Percentiles rank a stretch among this genome's conserved stretches.
Evolutionary conservation across 2,329 filamentous ascomycete species (phyloP).

Genomic region (Fusarium sp.): DNA sequence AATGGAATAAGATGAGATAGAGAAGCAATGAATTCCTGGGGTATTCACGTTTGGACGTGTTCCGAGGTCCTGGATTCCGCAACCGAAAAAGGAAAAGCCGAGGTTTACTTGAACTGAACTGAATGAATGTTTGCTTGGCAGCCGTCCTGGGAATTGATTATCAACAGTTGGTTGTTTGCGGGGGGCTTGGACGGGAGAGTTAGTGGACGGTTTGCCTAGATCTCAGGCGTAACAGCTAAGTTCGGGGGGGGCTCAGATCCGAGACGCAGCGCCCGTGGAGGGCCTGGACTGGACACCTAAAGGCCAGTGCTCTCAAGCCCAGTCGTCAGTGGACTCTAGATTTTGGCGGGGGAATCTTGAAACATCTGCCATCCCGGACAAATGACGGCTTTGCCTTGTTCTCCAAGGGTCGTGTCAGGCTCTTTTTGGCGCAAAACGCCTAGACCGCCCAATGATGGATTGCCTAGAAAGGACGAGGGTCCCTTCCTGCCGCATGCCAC

Average conservation of each 20-base stretch:
- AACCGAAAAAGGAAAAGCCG: conserved; percentile 35
- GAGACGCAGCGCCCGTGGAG: no score
- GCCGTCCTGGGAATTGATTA: conserved; percentile 11
- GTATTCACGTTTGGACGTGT: conserved; percentile 5
- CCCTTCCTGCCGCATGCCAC: conserved; percentile 45
- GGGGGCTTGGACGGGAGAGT: not conserved
- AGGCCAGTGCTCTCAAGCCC: conserved; percentile 6
- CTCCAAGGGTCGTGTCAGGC: not conserved
- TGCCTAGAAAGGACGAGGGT: conserved; percentile 14
- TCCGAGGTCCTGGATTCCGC: conserved; percentile 25
- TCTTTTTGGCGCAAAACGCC: not conserved
- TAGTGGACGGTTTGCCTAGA: conserved; percentile 6
- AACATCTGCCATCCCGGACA: conserved; percentile 19
- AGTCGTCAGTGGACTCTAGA: conserved; percentile 3
- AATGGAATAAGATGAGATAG: conserved; percentile 9
- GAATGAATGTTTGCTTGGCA: not conserved
- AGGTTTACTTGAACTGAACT: conserved; percentile 20
- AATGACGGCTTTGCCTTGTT: conserved; percentile 23
- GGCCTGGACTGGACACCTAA: not conserved
- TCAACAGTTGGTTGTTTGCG: conserved; percentile 4
- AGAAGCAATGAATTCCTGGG: conserved; percentile 17
- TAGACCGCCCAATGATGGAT: conserved; percentile 23
- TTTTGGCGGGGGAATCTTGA: conserved; percentile 13
- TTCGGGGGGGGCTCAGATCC: not conserved
- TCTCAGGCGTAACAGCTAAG: not conserved